A percentile compares a stretch with the other conserved stretches of the same genome.
Evolutionary conservation across 495 filamentous ascomycete species (phyloP).

Genomic region (Pseudotulostoma volvatum): DNA sequence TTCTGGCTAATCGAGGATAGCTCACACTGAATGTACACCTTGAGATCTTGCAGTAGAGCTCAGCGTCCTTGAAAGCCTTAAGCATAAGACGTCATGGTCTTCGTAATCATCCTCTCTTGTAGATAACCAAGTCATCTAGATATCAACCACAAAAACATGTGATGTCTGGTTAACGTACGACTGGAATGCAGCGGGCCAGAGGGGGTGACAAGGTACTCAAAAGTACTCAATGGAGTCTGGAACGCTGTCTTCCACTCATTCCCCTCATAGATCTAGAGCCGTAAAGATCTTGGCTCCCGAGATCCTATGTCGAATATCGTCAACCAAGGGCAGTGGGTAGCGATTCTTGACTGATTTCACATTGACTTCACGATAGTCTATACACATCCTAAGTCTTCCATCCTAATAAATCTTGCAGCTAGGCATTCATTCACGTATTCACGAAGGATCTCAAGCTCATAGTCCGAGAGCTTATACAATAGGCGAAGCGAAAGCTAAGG

Average conservation of each 20-base stretch:
- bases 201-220: too few species aligned
- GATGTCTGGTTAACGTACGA: too few species aligned
- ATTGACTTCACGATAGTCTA: slow-evolving; percentile 9
- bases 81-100: too few species aligned
- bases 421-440: background rate
- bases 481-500: background rate
- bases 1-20: too few species aligned
- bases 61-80: too few species aligned
- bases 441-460: background rate
- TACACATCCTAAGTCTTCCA: slow-evolving; percentile 1
- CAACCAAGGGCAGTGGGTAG: background rate
- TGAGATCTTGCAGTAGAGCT: too few species aligned
- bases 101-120: too few species aligned
- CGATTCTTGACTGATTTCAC: slow-evolving; percentile 5
- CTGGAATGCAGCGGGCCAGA: too few species aligned
- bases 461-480: background rate
- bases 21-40: too few species aligned
- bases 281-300: background rate
- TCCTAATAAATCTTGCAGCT: background rate
- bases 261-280: too few species aligned
- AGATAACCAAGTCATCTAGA: too few species aligned
- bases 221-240: background rate
- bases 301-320: background rate
- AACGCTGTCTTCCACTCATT: slow-evolving; percentile 1
- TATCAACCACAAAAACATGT: too few species aligned